Conservation (phyloP, 1,284 basidiomycete genomes). For the Boletus smithii region DNA sequence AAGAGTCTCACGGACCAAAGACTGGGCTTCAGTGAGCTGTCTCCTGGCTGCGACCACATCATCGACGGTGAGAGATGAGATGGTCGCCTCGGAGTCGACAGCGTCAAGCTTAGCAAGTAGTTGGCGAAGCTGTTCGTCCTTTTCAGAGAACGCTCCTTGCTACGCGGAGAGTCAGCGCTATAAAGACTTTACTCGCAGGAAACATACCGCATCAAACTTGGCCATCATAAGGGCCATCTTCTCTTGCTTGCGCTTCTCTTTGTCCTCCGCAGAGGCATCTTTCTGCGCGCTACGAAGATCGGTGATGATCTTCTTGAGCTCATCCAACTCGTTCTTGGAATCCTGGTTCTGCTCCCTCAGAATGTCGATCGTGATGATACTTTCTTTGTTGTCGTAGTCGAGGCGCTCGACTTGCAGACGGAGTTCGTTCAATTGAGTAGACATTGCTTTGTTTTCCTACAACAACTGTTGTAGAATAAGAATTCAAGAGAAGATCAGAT, state of each 20-base stretch:
- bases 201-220: conserved; percentile 87
- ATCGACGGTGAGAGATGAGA: conserved; percentile 65
- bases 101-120: conserved; percentile 81
- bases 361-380: conserved; percentile 91
- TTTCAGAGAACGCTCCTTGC: conserved; percentile 88
- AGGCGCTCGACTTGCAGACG: conserved; percentile 89
- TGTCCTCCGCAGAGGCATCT: conserved; percentile 87
- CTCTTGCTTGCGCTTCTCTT: conserved; percentile 98
- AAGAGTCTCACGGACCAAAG: conserved; percentile 81
- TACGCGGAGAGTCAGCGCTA: conserved; percentile 29
- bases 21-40: conserved; percentile 88
- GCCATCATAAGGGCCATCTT: conserved; percentile 99
- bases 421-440: conserved; percentile 87
- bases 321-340: conserved; percentile 85
- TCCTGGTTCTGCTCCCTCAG: conserved; percentile 95
- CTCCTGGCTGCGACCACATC: conserved; percentile 80
- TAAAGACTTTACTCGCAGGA: conserved; percentile 2
- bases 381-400: conserved; percentile 95
- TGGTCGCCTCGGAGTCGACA: conserved; percentile 57
- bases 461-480: conserved; percentile 10
- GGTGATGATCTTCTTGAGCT: conserved; percentile 77
- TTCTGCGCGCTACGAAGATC: conserved; percentile 82
- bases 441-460: conserved; percentile 91
- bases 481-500: conserved; percentile 5
- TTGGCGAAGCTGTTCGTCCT: conserved; percentile 87